Percentiles rank a stretch among this genome's conserved stretches.
Evolutionary conservation across 331 rosid genomes (phyloP).

Genomic region (Erythrophleum ivorense): DNA sequence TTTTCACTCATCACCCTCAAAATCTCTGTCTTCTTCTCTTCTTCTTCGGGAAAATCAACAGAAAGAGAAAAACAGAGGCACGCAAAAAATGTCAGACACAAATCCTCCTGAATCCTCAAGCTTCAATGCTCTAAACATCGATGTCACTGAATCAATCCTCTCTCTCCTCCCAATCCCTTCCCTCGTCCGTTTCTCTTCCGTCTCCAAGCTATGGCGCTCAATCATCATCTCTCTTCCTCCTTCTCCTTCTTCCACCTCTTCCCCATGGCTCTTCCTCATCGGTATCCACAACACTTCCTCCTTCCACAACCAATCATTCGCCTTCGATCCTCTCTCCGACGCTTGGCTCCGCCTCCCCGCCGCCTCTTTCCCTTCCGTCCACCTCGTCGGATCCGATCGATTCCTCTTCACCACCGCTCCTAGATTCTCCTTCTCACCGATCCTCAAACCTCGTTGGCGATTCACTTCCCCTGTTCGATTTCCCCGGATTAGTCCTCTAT

Average conservation of each 20-base stretch:
- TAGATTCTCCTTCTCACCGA: constrained; percentile 44
- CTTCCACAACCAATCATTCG: constrained; percentile 56
- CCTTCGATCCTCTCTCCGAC: constrained; percentile 56
- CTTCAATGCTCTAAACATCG: constrained; percentile 44
- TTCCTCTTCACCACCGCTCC: constrained; percentile 58
- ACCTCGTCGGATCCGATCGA: constrained; percentile 48
- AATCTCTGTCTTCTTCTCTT: too few relatives aligned
- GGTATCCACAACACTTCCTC: constrained; percentile 61
- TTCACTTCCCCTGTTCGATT: constrained; percentile 46
- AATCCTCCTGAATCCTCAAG: constrained; percentile 26
- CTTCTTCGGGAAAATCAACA: too few relatives aligned
- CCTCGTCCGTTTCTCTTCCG: constrained; percentile 56
- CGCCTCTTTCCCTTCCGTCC: constrained; percentile 13
- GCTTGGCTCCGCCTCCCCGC: constrained; percentile 56
- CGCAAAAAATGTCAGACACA: too few relatives aligned
- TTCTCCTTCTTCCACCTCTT: not conserved
- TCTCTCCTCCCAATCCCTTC: constrained; percentile 57
- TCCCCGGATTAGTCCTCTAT: constrained; percentile 55
- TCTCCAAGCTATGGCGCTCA: constrained; percentile 57
- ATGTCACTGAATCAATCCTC: constrained; percentile 55
- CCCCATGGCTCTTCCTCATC: constrained; percentile 61
- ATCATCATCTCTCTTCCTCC: constrained; percentile 50
- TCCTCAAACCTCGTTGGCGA: constrained; percentile 41
- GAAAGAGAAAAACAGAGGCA: too few relatives aligned
- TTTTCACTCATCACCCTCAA: too few relatives aligned